Conservation (phyloP, 306 rosid genomes). For the Dryas drummondii region DNA sequence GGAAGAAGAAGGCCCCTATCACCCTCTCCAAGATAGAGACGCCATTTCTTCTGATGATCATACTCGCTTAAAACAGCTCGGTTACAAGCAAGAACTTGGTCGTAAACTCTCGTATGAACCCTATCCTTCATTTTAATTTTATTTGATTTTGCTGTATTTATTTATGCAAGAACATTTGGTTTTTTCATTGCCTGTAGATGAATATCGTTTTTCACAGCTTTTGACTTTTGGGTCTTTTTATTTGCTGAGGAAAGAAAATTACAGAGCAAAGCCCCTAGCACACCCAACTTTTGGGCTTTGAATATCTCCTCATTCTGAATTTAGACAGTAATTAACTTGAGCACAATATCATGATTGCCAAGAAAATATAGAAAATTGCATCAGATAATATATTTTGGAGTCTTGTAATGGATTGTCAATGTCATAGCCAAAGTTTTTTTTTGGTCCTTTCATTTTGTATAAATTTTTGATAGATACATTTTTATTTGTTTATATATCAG, state of each 20-base stretch:
- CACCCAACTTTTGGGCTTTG: neutral
- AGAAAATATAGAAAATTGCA: neutral
- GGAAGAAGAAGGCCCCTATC: conserved; percentile 11
- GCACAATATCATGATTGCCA: neutral
- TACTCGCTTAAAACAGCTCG: conserved; percentile 37
- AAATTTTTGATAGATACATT: neutral
- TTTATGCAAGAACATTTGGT: too few species aligned
- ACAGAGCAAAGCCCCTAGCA: too few species aligned
- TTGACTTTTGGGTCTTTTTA: neutral
- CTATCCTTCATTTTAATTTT: neutral
- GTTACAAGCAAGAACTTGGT: conserved; percentile 48
- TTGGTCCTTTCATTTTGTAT: neutral
- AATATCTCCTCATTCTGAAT: neutral
- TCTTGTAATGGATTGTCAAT: neutral
- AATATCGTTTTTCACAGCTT: neutral
- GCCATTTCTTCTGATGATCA: conserved; percentile 27
- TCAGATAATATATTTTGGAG: neutral
- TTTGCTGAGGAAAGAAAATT: too few species aligned
- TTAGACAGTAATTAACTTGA: neutral
- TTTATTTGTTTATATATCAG: neutral
- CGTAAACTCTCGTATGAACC: conserved; percentile 41
- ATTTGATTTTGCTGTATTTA: neutral
- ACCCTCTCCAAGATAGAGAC: conserved; percentile 19
- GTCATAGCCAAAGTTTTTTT: neutral
- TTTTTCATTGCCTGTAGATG: neutral